A percentile compares a stretch with the other conserved stretches of the same genome.
Conservation (phyloP, 139 green algal genomes). For the Chlorella sp. region DNA sequence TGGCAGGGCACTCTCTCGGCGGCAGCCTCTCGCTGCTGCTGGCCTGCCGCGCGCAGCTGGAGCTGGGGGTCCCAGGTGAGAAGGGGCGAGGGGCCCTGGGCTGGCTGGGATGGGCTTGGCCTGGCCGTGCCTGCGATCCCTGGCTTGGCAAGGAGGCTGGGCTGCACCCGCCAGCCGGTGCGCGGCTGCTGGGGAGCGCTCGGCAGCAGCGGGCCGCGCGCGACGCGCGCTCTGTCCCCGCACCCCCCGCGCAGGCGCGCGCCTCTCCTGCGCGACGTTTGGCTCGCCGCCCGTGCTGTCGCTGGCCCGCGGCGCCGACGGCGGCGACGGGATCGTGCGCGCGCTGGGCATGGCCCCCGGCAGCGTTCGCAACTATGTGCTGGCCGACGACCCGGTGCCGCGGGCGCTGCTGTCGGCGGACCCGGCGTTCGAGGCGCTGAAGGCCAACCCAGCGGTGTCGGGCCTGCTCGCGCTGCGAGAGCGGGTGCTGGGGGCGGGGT, state of each 20-base stretch:
- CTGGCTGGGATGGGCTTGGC: not conserved
- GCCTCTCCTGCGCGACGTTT: slow-evolving; percentile 45
- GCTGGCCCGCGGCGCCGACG: slow-evolving; percentile 13
- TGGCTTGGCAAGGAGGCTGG: not conserved
- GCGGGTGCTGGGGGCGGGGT: slow-evolving; percentile 38
- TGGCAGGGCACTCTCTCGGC: slow-evolving; percentile 65
- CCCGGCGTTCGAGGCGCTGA: slow-evolving; percentile 49
- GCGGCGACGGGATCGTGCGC: slow-evolving; percentile 27
- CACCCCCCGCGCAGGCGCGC: not conserved
- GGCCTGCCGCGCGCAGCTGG: slow-evolving; percentile 23
- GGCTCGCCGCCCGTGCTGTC: slow-evolving; percentile 66
- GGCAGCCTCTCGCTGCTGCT: slow-evolving; percentile 57
- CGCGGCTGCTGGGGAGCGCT: not conserved
- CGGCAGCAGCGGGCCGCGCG: not conserved
- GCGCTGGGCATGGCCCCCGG: slow-evolving; percentile 16
- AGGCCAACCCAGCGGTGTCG: slow-evolving; percentile 23
- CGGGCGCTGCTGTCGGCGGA: slow-evolving; percentile 65
- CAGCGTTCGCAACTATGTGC: slow-evolving; percentile 56
- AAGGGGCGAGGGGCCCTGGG: slow-evolving; percentile 8
- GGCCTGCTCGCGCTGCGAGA: slow-evolving; percentile 48
- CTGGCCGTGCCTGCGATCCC: not conserved
- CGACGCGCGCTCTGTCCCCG: no score
- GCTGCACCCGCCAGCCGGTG: not conserved
- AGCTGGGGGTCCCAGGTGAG: not conserved
- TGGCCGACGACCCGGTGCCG: slow-evolving; percentile 68